These are phyloP conservation scores for Wickerhamiella parazyma DNA, from an alignment of 805 yeast genomes.

Conservation along the genomic window DNA sequence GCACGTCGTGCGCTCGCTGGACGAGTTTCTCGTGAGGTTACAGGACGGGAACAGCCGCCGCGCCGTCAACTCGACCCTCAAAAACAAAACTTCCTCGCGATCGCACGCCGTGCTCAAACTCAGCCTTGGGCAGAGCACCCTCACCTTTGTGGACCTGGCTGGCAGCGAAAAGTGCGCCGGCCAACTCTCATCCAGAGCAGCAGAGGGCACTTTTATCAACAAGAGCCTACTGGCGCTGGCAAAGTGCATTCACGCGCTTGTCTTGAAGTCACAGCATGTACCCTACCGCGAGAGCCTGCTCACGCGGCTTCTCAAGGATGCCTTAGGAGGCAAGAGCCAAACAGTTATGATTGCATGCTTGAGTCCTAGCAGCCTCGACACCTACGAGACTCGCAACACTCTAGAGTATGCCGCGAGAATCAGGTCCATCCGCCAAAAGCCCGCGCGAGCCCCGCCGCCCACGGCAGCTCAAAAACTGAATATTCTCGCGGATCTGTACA, in stretches of 20 bases:
- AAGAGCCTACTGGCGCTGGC: constrained; percentile 80
- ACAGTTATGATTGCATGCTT: constrained; percentile 94
- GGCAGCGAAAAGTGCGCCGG: constrained; percentile 94
- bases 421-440: not conserved
- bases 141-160: constrained; percentile 78
- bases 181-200: constrained; percentile 55
- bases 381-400: constrained; percentile 86
- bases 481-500: not conserved
- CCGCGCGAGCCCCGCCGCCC: not conserved
- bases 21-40: constrained; percentile 17
- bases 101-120: constrained; percentile 89
- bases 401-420: constrained; percentile 71
- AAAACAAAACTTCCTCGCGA: constrained; percentile 78
- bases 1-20: constrained; percentile 36
- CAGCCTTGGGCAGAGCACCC: constrained; percentile 38
- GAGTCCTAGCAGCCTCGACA: constrained; percentile 73
- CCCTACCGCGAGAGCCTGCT: constrained; percentile 88
- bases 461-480: not conserved
- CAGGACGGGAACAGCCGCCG: constrained; percentile 26
- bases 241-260: constrained; percentile 37
- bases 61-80: constrained; percentile 77
- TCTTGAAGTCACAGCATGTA: constrained; percentile 25
- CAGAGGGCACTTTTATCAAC: constrained; percentile 90
- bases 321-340: constrained; percentile 85
- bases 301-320: constrained; percentile 73